Conservation (phyloP, 2,329 filamentous ascomycete species). For the Ceratocystis colombiana region DNA sequence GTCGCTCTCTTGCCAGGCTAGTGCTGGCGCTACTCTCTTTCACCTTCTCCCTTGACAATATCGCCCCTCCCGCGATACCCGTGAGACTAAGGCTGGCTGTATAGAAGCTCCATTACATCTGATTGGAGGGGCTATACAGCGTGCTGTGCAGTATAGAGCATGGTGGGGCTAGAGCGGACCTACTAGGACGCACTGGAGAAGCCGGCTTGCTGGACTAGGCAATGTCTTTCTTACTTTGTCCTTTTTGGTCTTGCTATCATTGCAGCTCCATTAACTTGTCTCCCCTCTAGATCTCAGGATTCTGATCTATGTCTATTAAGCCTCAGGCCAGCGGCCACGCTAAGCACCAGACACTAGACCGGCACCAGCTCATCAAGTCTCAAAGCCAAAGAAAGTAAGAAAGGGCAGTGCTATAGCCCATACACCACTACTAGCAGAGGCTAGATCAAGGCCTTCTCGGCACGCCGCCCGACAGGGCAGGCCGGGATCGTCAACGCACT, state of each 20-base stretch:
- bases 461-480: neutral
- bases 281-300: neutral
- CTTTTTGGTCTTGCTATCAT: neutral
- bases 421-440: too few relatives aligned
- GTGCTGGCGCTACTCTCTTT: neutral
- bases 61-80: slow-evolving; percentile 5
- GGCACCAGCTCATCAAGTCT: neutral
- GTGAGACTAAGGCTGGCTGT: neutral
- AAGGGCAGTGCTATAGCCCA: too few relatives aligned
- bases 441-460: neutral
- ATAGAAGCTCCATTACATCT: neutral
- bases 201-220: neutral
- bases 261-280: neutral
- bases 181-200: neutral
- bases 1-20: neutral
- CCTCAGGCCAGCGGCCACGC: slow-evolving; percentile 9
- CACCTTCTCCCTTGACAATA: neutral
- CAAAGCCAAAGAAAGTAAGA: neutral
- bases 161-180: neutral
- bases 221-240: neutral
- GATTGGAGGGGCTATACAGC: slow-evolving; percentile 5
- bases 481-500: neutral
- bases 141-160: neutral
- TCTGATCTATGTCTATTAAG: slow-evolving; percentile 1
- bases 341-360: neutral